These are phyloP conservation scores for Gynochthodes officinalis DNA, from an alignment of 257 asterid species.

Conservation along the genomic window DNA sequence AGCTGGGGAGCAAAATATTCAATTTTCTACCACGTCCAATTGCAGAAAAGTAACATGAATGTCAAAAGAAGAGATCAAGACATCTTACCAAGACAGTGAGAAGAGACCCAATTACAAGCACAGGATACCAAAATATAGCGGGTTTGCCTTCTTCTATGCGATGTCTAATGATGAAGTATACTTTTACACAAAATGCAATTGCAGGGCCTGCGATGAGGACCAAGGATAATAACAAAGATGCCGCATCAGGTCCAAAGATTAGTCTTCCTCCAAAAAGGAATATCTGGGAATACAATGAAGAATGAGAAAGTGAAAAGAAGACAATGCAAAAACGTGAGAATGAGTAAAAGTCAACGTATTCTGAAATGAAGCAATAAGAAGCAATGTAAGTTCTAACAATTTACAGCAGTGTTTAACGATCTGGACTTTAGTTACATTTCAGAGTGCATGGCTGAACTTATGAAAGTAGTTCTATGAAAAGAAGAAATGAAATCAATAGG, in stretches of 20 bases:
- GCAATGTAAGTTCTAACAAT: background rate
- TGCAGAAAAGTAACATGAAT: background rate
- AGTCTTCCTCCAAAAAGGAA: slow-evolving; percentile 89
- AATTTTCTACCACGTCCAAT: background rate
- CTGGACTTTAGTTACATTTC: background rate
- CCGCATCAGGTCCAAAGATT: slow-evolving; percentile 85
- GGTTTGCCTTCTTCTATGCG: slow-evolving; percentile 34
- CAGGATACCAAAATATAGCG: slow-evolving; percentile 54
- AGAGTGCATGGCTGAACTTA: too few species aligned
- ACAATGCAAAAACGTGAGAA: too few species aligned
- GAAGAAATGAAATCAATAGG: too few species aligned
- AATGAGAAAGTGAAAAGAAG: background rate
- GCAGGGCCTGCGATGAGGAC: slow-evolving; percentile 63
- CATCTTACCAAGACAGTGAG: slow-evolving; percentile 60
- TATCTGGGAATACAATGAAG: slow-evolving; percentile 41
- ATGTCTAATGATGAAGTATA: slow-evolving; percentile 33
- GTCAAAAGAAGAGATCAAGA: background rate
- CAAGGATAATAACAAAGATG: slow-evolving; percentile 60
- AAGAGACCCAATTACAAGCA: slow-evolving; percentile 50
- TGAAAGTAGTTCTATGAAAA: too few species aligned
- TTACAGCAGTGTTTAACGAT: background rate
- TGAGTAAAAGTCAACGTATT: too few species aligned
- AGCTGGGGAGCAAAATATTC: background rate
- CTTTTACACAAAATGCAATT: slow-evolving; percentile 56
- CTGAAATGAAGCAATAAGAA: too few species aligned